Conservation (phyloP, 306 rosid species). For the Neltuma alba region DNA sequence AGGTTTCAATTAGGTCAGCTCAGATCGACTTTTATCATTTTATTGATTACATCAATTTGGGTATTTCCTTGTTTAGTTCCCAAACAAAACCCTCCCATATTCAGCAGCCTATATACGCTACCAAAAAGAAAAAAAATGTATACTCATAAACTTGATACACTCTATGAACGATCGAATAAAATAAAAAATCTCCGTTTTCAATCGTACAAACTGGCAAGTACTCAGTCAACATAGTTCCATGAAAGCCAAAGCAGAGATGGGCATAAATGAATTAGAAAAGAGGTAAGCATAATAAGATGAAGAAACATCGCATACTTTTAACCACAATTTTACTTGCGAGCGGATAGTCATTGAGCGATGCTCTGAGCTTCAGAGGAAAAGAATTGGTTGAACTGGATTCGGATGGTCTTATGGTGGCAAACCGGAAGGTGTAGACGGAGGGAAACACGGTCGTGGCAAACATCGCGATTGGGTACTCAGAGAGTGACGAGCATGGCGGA, state of each 20-base stretch:
- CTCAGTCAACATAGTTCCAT: not conserved
- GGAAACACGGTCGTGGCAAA: not conserved
- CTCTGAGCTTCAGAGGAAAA: slow-evolving; percentile 10
- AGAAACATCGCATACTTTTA: not conserved
- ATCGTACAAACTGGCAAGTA: not conserved
- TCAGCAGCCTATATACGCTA: not conserved
- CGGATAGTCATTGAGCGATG: not conserved
- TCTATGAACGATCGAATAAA: not conserved
- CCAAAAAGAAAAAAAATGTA: not conserved
- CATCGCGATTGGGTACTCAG: not conserved
- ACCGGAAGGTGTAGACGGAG: not conserved
- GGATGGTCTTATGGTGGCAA: not conserved
- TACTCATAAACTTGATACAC: not conserved
- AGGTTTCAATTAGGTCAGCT: not conserved
- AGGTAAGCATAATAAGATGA: not conserved
- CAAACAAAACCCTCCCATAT: slow-evolving; percentile 20
- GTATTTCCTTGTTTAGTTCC: slow-evolving; percentile 1
- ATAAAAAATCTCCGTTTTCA: not conserved
- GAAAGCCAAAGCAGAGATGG: not conserved
- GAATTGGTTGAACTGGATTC: not conserved
- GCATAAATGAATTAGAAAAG: not conserved
- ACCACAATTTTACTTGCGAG: slow-evolving; percentile 23
- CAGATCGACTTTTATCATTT: not conserved
- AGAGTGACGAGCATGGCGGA: not conserved
- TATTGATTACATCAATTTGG: not conserved